phyloP scores from a whole-genome alignment of 106 monocot genomes.

The Cymbidium sinense region DNA sequence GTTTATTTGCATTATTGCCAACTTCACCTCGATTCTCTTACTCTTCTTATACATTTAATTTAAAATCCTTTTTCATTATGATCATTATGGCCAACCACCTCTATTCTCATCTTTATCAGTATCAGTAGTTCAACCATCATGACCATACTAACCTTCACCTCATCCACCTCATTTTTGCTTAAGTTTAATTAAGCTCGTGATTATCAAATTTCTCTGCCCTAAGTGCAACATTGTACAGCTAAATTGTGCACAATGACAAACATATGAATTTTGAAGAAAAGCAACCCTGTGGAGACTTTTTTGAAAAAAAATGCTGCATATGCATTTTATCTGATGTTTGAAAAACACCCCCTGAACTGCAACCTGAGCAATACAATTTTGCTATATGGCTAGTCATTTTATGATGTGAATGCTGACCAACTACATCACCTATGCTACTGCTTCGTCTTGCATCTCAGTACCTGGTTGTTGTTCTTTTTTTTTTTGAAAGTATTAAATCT shows the following conservation, averaged over 20 bases:
- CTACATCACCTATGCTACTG: neutral
- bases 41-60: neutral
- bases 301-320: no score
- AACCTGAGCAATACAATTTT: neutral
- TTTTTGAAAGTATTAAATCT: neutral
- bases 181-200: neutral
- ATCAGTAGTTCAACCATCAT: neutral
- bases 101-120: neutral
- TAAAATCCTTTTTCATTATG: neutral
- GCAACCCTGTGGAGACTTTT: neutral
- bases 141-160: neutral
- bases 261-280: neutral
- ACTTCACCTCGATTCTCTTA: neutral
- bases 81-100: neutral
- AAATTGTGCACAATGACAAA: no score
- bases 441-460: neutral
- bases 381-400: neutral
- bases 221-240: neutral
- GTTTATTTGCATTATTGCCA: neutral
- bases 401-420: neutral
- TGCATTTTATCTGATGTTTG: neutral
- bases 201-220: slow-evolving; percentile 3
- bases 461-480: no score
- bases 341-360: neutral
- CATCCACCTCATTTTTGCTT: neutral